These are phyloP conservation scores for Durusdinium trenchii DNA, from an alignment of 73 alveolate genomes.

Conservation along the genomic window DNA sequence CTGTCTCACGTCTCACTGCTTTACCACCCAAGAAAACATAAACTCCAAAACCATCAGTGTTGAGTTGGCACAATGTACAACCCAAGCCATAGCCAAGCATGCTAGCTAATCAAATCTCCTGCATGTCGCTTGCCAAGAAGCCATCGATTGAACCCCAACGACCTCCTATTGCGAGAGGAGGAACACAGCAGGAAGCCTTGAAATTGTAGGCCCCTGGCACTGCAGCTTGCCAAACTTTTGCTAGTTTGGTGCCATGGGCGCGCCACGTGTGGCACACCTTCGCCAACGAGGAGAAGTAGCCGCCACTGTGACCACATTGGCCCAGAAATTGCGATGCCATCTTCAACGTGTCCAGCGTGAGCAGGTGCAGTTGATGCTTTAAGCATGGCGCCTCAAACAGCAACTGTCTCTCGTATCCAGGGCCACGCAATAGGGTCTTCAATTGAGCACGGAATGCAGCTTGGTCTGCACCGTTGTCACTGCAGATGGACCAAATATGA, in stretches of 20 bases:
- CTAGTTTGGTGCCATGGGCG: not conserved
- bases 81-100: too few relatives aligned
- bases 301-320: not conserved
- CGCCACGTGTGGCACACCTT: constrained; percentile 42
- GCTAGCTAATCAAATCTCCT: not conserved
- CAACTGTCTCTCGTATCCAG: not conserved
- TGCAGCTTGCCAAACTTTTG: not conserved
- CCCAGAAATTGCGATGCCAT: not conserved
- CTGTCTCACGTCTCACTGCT: too few relatives aligned
- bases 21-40: too few relatives aligned
- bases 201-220: not conserved
- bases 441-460: not conserved
- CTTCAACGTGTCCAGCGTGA: not conserved
- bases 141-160: constrained; percentile 28
- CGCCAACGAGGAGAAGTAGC: constrained; percentile 3
- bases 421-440: not conserved
- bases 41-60: too few relatives aligned
- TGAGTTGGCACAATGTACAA: too few relatives aligned
- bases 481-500: not conserved
- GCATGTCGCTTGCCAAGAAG: not conserved
- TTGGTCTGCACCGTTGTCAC: constrained; percentile 18
- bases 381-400: not conserved
- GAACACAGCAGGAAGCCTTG: not conserved
- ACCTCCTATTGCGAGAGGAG: not conserved
- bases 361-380: constrained; percentile 2